A percentile compares a stretch with the other conserved stretches of the same genome.
Evolutionary conservation across 352 stramenopile species (phyloP).

Genomic region (Phytophthora pistaciae): DNA sequence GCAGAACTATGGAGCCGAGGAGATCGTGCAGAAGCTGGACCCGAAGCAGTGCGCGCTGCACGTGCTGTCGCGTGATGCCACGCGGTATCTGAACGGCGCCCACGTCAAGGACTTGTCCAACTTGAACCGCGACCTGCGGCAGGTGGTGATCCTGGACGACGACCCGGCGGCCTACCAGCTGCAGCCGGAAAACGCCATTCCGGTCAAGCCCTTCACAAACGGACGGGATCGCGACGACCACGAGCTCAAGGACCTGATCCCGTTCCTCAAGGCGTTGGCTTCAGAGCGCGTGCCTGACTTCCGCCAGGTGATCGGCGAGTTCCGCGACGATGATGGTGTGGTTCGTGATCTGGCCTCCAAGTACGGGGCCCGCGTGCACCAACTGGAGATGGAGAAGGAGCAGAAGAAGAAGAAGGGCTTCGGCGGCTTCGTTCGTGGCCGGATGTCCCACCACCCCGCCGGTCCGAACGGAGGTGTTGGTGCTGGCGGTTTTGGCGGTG

Average conservation of each 20-base stretch:
- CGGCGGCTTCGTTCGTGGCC: constrained; percentile 82
- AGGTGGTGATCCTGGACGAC: constrained; percentile 89
- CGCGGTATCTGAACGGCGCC: constrained; percentile 82
- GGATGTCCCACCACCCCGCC: constrained; percentile 70
- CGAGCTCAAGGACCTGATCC: constrained; percentile 84
- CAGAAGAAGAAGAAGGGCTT: constrained; percentile 87
- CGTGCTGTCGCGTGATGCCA: constrained; percentile 81
- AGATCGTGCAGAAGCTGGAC: constrained; percentile 84
- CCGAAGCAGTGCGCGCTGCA: constrained; percentile 88
- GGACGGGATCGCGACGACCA: constrained; percentile 83
- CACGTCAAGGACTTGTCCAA: constrained; percentile 88
- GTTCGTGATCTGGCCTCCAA: constrained; percentile 81
- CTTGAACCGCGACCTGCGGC: constrained; percentile 82
- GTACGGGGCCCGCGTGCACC: constrained; percentile 79
- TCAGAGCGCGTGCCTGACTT: constrained; percentile 84
- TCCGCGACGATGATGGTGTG: constrained; percentile 84
- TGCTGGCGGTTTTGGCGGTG: constrained; percentile 26
- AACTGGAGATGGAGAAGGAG: constrained; percentile 84
- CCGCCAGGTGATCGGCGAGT: constrained; percentile 77
- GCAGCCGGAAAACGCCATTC: constrained; percentile 88
- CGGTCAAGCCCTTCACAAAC: constrained; percentile 80
- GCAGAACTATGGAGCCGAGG: constrained; percentile 84
- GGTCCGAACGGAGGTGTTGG: constrained; percentile 23
- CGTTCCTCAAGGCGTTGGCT: constrained; percentile 85
- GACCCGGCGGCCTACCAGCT: constrained; percentile 84